Evolutionary conservation across 2,329 filamentous ascomycete genomes (phyloP).

Genomic region (Fusarium sp.): DNA sequence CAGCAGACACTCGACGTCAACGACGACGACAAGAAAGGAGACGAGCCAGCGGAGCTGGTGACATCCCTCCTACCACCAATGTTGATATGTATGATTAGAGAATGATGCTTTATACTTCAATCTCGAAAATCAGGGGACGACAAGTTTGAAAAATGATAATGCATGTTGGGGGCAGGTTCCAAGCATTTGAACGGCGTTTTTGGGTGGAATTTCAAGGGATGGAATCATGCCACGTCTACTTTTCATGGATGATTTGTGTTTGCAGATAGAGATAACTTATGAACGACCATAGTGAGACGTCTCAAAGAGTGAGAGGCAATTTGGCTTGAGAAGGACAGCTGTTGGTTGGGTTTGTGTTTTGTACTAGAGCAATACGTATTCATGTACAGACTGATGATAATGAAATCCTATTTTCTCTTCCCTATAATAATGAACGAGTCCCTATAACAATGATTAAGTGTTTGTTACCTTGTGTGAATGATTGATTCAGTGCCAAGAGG

Average conservation of each 20-base stretch:
- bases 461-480: neutral
- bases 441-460: neutral
- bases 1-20: conserved; percentile 66
- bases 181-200: conserved; percentile 41
- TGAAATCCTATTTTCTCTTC: conserved; percentile 10
- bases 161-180: conserved; percentile 24
- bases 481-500: neutral
- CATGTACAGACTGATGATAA: conserved; percentile 28
- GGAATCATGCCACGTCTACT: conserved; percentile 37
- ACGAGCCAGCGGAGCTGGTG: conserved; percentile 52
- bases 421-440: neutral
- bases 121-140: neutral
- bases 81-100: conserved; percentile 38
- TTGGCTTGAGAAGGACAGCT: conserved; percentile 32
- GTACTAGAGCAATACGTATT: conserved; percentile 30
- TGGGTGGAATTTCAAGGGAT: conserved; percentile 36
- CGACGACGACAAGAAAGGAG: conserved; percentile 68
- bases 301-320: conserved; percentile 44
- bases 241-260: conserved; percentile 19
- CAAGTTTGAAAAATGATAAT: conserved; percentile 22
- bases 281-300: conserved; percentile 38
- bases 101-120: neutral
- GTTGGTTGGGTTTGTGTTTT: conserved; percentile 6
- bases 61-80: conserved; percentile 20
- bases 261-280: conserved; percentile 36